Conservation (phyloP, 495 filamentous ascomycete genomes). For the Aspergillus taichungensis region DNA sequence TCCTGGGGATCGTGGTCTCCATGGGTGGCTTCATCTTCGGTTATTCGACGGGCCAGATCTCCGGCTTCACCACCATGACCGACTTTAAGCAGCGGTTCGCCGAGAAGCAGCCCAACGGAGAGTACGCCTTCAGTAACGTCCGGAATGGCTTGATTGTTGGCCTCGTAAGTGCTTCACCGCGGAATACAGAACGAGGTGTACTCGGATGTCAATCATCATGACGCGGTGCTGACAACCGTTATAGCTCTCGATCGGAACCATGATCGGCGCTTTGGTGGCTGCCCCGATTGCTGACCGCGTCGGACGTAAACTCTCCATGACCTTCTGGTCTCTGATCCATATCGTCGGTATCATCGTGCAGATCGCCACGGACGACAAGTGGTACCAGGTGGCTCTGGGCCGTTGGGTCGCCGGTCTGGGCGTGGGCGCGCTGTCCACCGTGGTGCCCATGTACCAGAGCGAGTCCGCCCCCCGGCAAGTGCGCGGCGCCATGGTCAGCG, state of each 20-base stretch:
- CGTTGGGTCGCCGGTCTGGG: slow-evolving; percentile 57
- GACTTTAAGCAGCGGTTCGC: slow-evolving; percentile 44
- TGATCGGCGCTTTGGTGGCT: slow-evolving; percentile 58
- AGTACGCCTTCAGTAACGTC: slow-evolving; percentile 45
- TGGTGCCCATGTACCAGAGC: slow-evolving; percentile 66
- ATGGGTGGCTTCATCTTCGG: slow-evolving; percentile 75
- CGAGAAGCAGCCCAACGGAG: slow-evolving; percentile 22
- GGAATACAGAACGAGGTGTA: neutral
- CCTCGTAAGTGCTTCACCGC: slow-evolving; percentile 26
- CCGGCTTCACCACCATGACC: slow-evolving; percentile 53
- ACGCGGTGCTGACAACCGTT: slow-evolving; percentile 3
- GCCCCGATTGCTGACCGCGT: slow-evolving; percentile 47
- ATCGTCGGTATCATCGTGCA: slow-evolving; percentile 63
- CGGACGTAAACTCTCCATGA: slow-evolving; percentile 45
- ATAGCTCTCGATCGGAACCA: slow-evolving; percentile 54
- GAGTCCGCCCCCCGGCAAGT: slow-evolving; percentile 59
- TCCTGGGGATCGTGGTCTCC: slow-evolving; percentile 46
- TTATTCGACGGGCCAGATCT: slow-evolving; percentile 56
- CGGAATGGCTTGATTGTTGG: slow-evolving; percentile 49
- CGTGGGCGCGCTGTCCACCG: slow-evolving; percentile 61
- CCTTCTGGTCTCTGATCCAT: slow-evolving; percentile 52
- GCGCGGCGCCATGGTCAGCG: slow-evolving; percentile 58
- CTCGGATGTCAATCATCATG: neutral
- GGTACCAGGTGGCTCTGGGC: slow-evolving; percentile 47
- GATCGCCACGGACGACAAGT: slow-evolving; percentile 46